phyloP scores from a whole-genome alignment of 2,329 filamentous ascomycete genomes.

The Colletotrichum lini region DNA sequence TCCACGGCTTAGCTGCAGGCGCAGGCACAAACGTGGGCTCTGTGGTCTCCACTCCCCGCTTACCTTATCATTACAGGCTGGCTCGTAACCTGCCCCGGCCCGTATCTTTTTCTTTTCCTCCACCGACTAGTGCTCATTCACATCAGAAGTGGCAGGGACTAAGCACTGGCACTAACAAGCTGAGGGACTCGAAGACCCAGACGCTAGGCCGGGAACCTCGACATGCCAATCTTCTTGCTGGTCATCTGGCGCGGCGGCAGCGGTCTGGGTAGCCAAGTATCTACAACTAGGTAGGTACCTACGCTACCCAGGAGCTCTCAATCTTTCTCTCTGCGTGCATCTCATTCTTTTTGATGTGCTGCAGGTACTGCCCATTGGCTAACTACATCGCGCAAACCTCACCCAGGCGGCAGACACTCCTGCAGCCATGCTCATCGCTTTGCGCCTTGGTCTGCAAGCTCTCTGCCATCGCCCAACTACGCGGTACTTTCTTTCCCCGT shows the following conservation, averaged over 20 bases:
- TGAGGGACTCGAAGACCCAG: conserved; percentile 8
- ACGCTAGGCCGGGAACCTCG: conserved; percentile 5
- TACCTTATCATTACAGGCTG: conserved; percentile 42
- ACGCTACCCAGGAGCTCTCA: background rate
- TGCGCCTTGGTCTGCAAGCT: background rate
- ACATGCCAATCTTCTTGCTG: conserved; percentile 10
- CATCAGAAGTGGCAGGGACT: conserved; percentile 7
- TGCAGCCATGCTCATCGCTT: conserved; percentile 2
- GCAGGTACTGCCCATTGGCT: background rate
- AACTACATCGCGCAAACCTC: background rate
- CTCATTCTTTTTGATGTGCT: background rate
- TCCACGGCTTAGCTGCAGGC: background rate
- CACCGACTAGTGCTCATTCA: conserved; percentile 5
- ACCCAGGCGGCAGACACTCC: background rate
- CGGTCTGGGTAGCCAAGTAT: background rate
- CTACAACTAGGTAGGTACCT: background rate
- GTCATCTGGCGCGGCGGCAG: background rate
- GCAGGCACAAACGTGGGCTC: background rate
- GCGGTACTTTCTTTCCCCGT: background rate
- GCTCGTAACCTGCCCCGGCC: conserved; percentile 13
- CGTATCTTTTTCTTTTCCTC: background rate
- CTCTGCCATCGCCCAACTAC: background rate
- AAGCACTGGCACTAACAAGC: background rate
- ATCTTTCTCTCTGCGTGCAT: conserved; percentile 17
- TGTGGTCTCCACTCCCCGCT: conserved; percentile 31